phyloP scores from a whole-genome alignment of 2,329 filamentous ascomycete species.

The Mollisia scopiformis region DNA sequence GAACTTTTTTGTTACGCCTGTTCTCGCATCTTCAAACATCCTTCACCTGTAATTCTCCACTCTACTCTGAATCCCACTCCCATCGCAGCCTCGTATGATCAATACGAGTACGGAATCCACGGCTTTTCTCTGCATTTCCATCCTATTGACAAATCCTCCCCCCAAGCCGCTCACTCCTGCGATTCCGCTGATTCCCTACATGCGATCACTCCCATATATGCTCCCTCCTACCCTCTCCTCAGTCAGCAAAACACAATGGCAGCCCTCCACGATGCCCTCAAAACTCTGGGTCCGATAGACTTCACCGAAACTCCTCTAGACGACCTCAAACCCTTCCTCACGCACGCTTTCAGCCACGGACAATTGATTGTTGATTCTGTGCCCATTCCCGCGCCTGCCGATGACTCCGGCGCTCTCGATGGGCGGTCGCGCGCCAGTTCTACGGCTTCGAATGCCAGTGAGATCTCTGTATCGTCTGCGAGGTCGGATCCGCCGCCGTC shows the following conservation, averaged over 20 bases:
- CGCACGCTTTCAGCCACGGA: constrained; percentile 64
- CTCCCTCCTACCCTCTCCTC: background rate
- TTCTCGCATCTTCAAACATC: background rate
- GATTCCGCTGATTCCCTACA: background rate
- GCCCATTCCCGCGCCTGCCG: constrained; percentile 56
- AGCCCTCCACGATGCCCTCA: constrained; percentile 60
- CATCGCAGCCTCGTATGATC: background rate
- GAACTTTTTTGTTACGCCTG: background rate
- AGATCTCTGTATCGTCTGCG: constrained; percentile 55
- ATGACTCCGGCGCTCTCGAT: constrained; percentile 44
- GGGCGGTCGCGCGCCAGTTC: constrained; percentile 60
- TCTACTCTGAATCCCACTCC: background rate
- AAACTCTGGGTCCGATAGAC: constrained; percentile 56
- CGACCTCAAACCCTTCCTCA: constrained; percentile 56
- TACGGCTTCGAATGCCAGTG: constrained; percentile 47
- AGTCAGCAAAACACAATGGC: constrained; percentile 45
- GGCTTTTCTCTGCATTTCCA: background rate
- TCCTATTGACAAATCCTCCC: background rate
- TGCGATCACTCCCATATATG: background rate
- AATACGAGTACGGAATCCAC: background rate
- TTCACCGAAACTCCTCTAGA: constrained; percentile 52
- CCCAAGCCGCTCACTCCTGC: background rate
- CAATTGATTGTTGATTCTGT: constrained; percentile 78
- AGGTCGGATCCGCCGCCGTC: constrained; percentile 44
- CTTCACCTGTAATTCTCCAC: background rate